Base-by-base conservation (phyloP, 768 basidiomycete genomes). In the Neoboletus magnificus region DNA sequence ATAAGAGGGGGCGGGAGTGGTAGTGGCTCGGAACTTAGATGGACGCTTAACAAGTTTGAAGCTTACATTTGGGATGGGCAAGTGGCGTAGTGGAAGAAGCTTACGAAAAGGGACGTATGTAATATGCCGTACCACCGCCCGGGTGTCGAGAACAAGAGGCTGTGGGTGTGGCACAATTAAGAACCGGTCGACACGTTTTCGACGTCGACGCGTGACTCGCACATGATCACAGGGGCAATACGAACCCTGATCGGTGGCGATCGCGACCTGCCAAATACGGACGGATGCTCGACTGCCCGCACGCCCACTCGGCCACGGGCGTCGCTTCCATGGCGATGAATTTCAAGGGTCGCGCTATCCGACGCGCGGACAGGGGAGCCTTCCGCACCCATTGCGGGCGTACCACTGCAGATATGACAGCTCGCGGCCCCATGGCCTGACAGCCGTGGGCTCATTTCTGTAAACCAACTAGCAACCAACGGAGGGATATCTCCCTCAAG, bases 41-140 rank as follows among this genome's bases (percentile, higher is more conserved):
- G 89, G 87, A 89, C 81, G 79, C 71, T 73, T 18, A 88, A 92
- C 73, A 58, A 80, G 22, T 88, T 91, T 63, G 71, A 73, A 25
- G 79, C 74, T n/a, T 90, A 87, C 71, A 75, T 73, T 22, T 92
- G 88, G 88, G 90, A 92, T 66, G 89, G 87, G 3, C 81, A 87
- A 60, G 54, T 27, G 44, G 53, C 32, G 48, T 51, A 48, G 50
- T 22, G 13, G 20, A 32, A 16, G 33, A 32, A 11, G 51, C 33
- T 59, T 54, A 58, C 58, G 58, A 54, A 2, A 47, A 27, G 5
- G 55, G 27, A 5, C 5, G 29, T 45, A 35, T 63, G 52, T 42
- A 50, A 56, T 46, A 46, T 33, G 50, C 29, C 39, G 43, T 39
- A 54, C 49, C 46, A 37, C 35, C 29, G 49, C 46, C 30, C 35